Evolutionary conservation across 2,329 filamentous ascomycete genomes (phyloP).

Genomic region (Aspergillus jensenii): DNA sequence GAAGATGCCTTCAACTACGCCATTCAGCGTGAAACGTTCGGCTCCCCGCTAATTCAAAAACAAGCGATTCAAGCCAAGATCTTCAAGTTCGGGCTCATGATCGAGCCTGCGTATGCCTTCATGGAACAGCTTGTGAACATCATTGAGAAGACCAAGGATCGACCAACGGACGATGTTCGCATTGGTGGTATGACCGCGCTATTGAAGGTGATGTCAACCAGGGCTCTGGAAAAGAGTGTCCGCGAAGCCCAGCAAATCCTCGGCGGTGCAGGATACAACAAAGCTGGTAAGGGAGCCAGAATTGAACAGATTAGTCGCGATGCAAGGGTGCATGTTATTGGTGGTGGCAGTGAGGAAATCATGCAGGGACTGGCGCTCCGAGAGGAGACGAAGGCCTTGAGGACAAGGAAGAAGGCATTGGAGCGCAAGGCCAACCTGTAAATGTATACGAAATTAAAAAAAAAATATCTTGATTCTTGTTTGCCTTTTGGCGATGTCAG

Average conservation of each 20-base stretch:
- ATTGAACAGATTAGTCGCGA: conserved; percentile 57
- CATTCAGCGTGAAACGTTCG: conserved; percentile 64
- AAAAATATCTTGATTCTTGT: too few species aligned
- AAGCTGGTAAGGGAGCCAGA: conserved; percentile 49
- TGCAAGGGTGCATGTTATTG: conserved; percentile 48
- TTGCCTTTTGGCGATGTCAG: too few species aligned
- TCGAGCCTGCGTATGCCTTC: conserved; percentile 64
- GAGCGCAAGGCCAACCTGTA: conserved; percentile 28
- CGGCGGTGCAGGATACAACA: conserved; percentile 54
- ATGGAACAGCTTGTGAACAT: conserved; percentile 62
- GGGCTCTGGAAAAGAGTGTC: conserved; percentile 54
- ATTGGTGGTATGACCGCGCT: conserved; percentile 55
- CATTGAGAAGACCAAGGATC: conserved; percentile 45
- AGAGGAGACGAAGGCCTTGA: conserved; percentile 33
- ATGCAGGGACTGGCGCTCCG: conserved; percentile 37
- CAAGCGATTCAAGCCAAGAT: conserved; percentile 62
- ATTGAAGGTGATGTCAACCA: conserved; percentile 53
- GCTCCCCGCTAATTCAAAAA: conserved; percentile 56
- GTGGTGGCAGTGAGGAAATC: conserved; percentile 43
- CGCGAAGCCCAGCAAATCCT: conserved; percentile 58
- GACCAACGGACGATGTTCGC: conserved; percentile 39
- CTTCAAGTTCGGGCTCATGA: conserved; percentile 57
- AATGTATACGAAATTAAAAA: too few species aligned
- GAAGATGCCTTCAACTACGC: conserved; percentile 62
- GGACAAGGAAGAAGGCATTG: conserved; percentile 26